phyloP scores from a whole-genome alignment of 768 basidiomycete species.

The Myochromella boudieri region DNA sequence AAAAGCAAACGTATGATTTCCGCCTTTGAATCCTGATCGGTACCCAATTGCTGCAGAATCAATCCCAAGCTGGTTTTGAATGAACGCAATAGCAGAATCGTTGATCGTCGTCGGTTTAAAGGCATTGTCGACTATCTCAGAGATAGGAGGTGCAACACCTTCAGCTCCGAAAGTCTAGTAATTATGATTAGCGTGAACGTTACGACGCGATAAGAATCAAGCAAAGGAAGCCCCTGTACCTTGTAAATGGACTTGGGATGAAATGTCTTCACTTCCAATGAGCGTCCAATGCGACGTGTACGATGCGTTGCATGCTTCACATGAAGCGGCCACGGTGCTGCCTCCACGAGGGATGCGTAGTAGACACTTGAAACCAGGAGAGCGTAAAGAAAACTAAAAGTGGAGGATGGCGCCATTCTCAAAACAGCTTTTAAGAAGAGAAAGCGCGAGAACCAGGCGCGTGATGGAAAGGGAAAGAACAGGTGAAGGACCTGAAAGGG shows the following conservation, averaged over 20 bases:
- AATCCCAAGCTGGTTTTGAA: constrained; percentile 24
- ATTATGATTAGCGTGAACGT: no score
- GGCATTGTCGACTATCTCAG: constrained; percentile 13
- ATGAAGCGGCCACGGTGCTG: constrained; percentile 31
- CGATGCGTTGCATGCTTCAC: constrained; percentile 30
- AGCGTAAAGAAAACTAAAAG: constrained; percentile 21
- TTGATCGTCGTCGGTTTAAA: constrained; percentile 21
- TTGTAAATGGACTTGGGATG: constrained; percentile 25
- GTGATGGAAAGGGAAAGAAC: constrained; percentile 13
- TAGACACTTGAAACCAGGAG: constrained; percentile 17
- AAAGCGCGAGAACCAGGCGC: constrained; percentile 10
- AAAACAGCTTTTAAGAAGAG: constrained; percentile 13
- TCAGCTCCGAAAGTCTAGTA: constrained; percentile 25
- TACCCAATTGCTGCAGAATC: constrained; percentile 19
- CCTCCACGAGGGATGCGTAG: constrained; percentile 14
- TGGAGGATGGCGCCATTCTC: constrained; percentile 28
- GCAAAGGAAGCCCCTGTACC: constrained; percentile 16
- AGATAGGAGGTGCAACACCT: constrained; percentile 24
- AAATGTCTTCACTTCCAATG: constrained; percentile 23
- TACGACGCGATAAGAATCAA: no score
- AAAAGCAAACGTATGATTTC: constrained; percentile 25
- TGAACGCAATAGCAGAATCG: constrained; percentile 29
- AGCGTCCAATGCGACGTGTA: constrained; percentile 25
- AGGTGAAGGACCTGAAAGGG: constrained; percentile 3
- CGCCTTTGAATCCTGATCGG: constrained; percentile 20